Conservation (phyloP, 2,329 filamentous ascomycete genomes). For the Periconia macrospinosa region DNA sequence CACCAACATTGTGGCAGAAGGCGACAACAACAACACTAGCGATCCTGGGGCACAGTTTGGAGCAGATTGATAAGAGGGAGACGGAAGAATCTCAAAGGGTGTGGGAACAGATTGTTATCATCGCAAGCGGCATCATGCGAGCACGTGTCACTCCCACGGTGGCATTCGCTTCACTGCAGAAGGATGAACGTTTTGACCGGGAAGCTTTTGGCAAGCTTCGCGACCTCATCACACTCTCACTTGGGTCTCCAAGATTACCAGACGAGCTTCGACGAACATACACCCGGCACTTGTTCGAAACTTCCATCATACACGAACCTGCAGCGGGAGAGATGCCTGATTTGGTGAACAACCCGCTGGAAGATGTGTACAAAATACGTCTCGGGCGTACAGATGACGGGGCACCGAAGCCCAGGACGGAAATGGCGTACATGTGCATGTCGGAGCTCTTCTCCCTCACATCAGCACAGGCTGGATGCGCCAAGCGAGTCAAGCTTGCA, state of each 20-base stretch:
- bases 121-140: conserved; percentile 42
- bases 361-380: conserved; percentile 65
- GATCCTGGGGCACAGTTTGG: conserved; percentile 68
- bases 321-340: conserved; percentile 63
- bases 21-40: conserved; percentile 72
- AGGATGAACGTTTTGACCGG: conserved; percentile 82
- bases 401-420: conserved; percentile 63
- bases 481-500: conserved; percentile 63
- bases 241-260: conserved; percentile 68
- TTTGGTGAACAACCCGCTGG: conserved; percentile 56
- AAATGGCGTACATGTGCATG: conserved; percentile 79
- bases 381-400: conserved; percentile 73
- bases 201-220: conserved; percentile 69
- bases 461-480: conserved; percentile 48
- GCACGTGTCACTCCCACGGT: conserved; percentile 43
- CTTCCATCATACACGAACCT: conserved; percentile 76
- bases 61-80: conserved; percentile 41
- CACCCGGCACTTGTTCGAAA: conserved; percentile 74
- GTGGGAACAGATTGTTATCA: conserved; percentile 60
- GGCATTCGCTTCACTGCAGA: conserved; percentile 34
- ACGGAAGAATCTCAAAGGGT: conserved; percentile 52
- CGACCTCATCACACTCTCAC: conserved; percentile 70
- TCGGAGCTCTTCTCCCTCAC: conserved; percentile 68
- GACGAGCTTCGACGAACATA: conserved; percentile 71
- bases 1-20: conserved; percentile 74